phyloP scores from a whole-genome alignment of 2,329 filamentous ascomycete species.

The Penicillium sp. region DNA sequence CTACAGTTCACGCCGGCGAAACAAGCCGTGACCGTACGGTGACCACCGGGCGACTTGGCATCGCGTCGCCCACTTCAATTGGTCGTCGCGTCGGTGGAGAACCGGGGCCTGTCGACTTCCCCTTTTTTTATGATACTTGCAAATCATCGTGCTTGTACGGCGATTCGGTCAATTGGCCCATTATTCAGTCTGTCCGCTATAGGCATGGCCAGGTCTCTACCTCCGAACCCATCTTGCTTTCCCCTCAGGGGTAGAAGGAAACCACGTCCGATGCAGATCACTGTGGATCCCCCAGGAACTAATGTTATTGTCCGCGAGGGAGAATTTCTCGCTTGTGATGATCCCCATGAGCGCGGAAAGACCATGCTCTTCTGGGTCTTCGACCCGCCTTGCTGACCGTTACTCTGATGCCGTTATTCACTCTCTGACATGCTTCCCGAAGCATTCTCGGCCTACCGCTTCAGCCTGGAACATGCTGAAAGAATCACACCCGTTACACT shows the following conservation, averaged over 20 bases:
- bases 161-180: neutral
- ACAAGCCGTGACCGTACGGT: neutral
- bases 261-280: conserved; percentile 4
- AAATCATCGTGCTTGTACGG: neutral
- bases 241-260: neutral
- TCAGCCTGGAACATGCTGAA: conserved; percentile 15
- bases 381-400: conserved; percentile 9
- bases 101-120: neutral
- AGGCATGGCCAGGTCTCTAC: neutral
- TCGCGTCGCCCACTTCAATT: neutral
- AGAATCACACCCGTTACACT: conserved; percentile 8
- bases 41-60: conserved; percentile 4
- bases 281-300: conserved; percentile 2
- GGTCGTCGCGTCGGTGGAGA: neutral
- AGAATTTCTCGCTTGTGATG: neutral
- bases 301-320: conserved; percentile 10
- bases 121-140: neutral
- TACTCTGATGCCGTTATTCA: neutral
- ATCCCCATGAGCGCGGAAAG: neutral
- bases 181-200: neutral
- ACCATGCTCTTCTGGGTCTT: neutral
- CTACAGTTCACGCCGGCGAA: neutral
- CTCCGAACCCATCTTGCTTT: neutral
- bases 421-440: neutral
- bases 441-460: conserved; percentile 4